Percentiles rank a stretch among this genome's conserved stretches.
These are phyloP conservation scores for Myriosclerotinia curreyana DNA, from an alignment of 2,329 filamentous ascomycete genomes.

Conservation along the genomic window DNA sequence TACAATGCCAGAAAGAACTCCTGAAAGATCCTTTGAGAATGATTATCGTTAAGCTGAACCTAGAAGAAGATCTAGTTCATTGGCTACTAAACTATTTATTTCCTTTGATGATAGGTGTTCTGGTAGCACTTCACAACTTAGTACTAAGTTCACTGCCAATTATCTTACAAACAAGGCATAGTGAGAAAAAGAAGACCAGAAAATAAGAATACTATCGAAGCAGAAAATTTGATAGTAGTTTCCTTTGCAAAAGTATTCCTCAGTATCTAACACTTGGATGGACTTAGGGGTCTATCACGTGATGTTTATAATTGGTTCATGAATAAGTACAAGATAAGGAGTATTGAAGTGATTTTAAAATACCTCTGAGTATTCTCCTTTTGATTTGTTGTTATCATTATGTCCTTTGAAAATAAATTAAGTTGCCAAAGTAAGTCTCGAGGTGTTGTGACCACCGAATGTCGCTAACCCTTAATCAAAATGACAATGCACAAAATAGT, in stretches of 20 bases:
- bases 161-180: not conserved
- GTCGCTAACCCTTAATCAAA: conserved; percentile 15
- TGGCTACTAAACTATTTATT: not conserved
- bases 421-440: accelerated
- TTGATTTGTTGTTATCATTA: accelerated
- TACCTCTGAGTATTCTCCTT: too few species aligned
- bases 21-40: not conserved
- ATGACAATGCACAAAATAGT: not conserved
- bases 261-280: not conserved
- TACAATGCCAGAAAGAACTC: not conserved
- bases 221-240: not conserved
- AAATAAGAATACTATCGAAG: not conserved
- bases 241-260: not conserved
- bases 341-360: too few species aligned
- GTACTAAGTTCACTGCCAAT: not conserved
- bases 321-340: too few species aligned
- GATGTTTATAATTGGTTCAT: not conserved
- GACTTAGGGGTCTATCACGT: not conserved
- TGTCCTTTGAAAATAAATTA: too few species aligned
- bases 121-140: not conserved
- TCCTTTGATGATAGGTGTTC: not conserved
- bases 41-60: not conserved
- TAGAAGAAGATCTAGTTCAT: not conserved
- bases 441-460: not conserved
- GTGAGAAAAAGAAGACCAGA: not conserved